A percentile compares a stretch with the other conserved stretches of the same genome.
Conservation (phyloP, 495 filamentous ascomycete genomes). For the Penicillium ochrochloron region DNA sequence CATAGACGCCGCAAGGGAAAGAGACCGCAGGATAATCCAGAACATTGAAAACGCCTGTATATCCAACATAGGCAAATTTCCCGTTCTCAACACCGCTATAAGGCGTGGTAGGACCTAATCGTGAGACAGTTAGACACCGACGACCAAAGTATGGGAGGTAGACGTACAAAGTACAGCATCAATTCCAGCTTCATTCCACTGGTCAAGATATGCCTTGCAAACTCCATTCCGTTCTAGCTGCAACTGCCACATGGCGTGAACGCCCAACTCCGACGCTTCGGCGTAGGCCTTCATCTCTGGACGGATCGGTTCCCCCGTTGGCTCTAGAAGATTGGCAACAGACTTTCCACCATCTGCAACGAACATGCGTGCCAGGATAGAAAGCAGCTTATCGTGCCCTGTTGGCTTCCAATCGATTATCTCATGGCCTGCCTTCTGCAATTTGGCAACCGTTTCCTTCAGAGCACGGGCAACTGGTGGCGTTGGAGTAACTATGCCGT, state of each 20-base stretch:
- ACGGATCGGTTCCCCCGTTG: background rate
- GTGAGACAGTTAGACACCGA: background rate
- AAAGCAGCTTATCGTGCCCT: background rate
- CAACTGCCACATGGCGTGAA: slow-evolving; percentile 2
- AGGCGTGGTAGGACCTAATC: slow-evolving; percentile 19
- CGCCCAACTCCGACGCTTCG: background rate
- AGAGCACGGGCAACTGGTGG: slow-evolving; percentile 65
- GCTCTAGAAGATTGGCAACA: background rate
- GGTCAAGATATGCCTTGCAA: background rate
- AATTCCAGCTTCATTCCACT: background rate
- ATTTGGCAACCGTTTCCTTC: slow-evolving; percentile 48
- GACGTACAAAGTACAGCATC: slow-evolving; percentile 3
- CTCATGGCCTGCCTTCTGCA: slow-evolving; percentile 36
- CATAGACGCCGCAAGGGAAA: slow-evolving; percentile 21
- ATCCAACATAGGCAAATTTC: slow-evolving; percentile 22
- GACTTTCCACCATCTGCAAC: slow-evolving; percentile 3
- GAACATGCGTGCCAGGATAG: slow-evolving; percentile 3
- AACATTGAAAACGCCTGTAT: slow-evolving; percentile 28
- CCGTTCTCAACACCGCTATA: slow-evolving; percentile 25
- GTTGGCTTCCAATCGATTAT: background rate
- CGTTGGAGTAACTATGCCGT: slow-evolving; percentile 65
- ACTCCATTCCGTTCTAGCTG: background rate
- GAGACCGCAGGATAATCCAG: slow-evolving; percentile 27
- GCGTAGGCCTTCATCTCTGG: slow-evolving; percentile 5
- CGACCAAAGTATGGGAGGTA: background rate